Base-by-base conservation (phyloP, 208 protist species). In the Leishmania arabica region DNA sequence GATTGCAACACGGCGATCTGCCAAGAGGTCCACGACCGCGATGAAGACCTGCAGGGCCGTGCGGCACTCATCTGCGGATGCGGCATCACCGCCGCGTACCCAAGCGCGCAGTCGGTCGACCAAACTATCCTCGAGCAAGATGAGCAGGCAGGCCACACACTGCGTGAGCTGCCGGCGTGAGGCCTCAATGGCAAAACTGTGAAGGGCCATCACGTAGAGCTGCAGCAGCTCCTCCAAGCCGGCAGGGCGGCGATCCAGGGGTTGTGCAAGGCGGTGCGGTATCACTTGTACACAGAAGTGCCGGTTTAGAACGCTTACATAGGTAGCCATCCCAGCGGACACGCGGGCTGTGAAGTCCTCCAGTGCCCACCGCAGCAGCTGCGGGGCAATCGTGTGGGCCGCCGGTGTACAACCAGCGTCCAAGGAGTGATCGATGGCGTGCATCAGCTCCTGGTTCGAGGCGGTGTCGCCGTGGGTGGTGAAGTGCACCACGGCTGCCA, bases 301-400 rank as follows among this genome's bases (percentile, higher is more conserved):
- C 49, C 91, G 88, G 71, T 95, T 97, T 2, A 95, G 72, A 54
- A 93, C 86, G 19, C 87, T 68, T 17, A 93, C 85, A 58, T 93
- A 89, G 24, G 90, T 78, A 24, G 90, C 27, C 5, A 56, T 21
- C 0, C 84, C 58, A 31, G 72, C 27, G 3, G 84, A 80, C n/a
- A 45, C 19, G 17, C 49, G 73, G 51, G 56, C 42, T 19, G 40
- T 40, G 56, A 60, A 65, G 66, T 77, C 75, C 31, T 82, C 17
- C 45, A 90, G 51, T 17, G 64, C 81, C 70, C 85, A 86, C 40
- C 76, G 85, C 73, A 93, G 80, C 79, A 93, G 78, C 79, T 85
- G 85, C 9, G 90, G 90, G 3, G 90, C 83, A 8, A 88, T 51
- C 1, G 86, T 88, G 47, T 85, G 62, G 5, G 68, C 54, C 8